Conservation (phyloP, 495 filamentous ascomycete species). For the Cetradonia linearis region DNA sequence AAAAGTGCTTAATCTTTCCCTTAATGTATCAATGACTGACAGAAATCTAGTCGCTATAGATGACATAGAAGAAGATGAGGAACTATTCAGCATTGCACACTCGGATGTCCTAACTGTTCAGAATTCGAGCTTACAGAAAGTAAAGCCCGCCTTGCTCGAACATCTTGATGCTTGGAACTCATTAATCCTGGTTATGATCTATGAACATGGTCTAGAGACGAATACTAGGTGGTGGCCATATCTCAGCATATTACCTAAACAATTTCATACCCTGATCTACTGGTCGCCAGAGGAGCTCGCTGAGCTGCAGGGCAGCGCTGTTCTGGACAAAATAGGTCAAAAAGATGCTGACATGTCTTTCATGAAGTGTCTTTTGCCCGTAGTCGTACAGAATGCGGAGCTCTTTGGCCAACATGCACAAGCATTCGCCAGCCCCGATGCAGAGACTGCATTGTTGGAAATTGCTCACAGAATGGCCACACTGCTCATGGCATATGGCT, state of each 20-base stretch:
- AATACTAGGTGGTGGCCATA: conserved; percentile 69
- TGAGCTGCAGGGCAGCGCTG: conserved; percentile 66
- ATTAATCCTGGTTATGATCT: conserved; percentile 71
- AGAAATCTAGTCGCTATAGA: conserved; percentile 40
- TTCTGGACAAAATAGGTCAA: conserved; percentile 70
- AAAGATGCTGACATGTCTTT: conserved; percentile 62
- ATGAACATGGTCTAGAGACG: conserved; percentile 54
- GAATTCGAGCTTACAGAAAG: conserved; percentile 39
- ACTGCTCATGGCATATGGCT: conserved; percentile 89
- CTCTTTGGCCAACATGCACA: conserved; percentile 42
- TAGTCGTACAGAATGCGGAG: conserved; percentile 38
- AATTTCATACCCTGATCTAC: conserved; percentile 85
- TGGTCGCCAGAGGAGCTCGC: conserved; percentile 64
- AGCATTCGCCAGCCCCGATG: conserved; percentile 38
- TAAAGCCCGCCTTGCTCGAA: conserved; percentile 38
- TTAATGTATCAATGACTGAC: conserved; percentile 10
- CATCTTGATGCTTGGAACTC: conserved; percentile 44
- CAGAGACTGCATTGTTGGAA: conserved; percentile 43
- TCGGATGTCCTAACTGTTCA: conserved; percentile 43
- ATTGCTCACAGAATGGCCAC: conserved; percentile 73
- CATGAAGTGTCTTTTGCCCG: conserved; percentile 47
- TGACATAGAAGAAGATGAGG: conserved; percentile 51
- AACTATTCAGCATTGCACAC: conserved; percentile 55
- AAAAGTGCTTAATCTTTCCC: conserved; percentile 7
- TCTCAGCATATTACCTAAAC: conserved; percentile 64